Conservation (phyloP, 768 basidiomycete species). For the Lactarius vividus region DNA sequence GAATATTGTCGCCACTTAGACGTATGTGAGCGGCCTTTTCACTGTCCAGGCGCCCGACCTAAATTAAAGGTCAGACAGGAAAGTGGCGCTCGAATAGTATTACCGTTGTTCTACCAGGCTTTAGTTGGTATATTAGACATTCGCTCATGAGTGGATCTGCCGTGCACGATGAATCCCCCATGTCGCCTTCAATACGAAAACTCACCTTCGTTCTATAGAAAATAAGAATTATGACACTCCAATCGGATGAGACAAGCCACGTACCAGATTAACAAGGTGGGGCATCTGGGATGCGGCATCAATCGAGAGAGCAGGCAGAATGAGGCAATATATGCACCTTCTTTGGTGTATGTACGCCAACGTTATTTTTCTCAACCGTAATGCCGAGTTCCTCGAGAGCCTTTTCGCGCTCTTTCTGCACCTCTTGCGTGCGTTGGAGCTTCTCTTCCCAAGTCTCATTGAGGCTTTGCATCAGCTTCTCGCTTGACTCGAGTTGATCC, state of each 20-base stretch:
- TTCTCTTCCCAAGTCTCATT: slow-evolving; percentile 98
- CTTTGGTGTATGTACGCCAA: slow-evolving; percentile 98
- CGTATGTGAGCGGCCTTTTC: slow-evolving; percentile 82
- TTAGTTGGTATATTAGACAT: slow-evolving; percentile 90
- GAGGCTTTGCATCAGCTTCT: slow-evolving; percentile 90
- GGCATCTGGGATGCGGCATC: slow-evolving; percentile 60
- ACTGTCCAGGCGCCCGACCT: slow-evolving; percentile 89
- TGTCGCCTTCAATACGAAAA: background rate
- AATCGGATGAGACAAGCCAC: slow-evolving; percentile 34
- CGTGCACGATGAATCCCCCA: slow-evolving; percentile 5
- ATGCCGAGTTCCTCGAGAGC: slow-evolving; percentile 97
- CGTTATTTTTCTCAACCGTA: slow-evolving; percentile 92
- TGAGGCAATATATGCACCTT: slow-evolving; percentile 44
- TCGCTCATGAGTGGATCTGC: slow-evolving; percentile 95
- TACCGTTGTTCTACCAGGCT: slow-evolving; percentile 77
- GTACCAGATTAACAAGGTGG: slow-evolving; percentile 87
- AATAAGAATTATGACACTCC: slow-evolving; percentile 1
- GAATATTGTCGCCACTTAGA: slow-evolving; percentile 88
- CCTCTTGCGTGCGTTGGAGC: slow-evolving; percentile 84
- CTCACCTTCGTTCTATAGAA: slow-evolving; percentile 28
- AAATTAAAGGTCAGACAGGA: slow-evolving; percentile 21
- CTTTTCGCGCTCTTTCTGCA: slow-evolving; percentile 96
- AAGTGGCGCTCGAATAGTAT: slow-evolving; percentile 29
- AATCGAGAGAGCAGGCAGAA: background rate
- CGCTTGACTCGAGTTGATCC: slow-evolving; percentile 93